phyloP scores from a whole-genome alignment of 345 rosid species.

The Gossypium stocksii region DNA sequence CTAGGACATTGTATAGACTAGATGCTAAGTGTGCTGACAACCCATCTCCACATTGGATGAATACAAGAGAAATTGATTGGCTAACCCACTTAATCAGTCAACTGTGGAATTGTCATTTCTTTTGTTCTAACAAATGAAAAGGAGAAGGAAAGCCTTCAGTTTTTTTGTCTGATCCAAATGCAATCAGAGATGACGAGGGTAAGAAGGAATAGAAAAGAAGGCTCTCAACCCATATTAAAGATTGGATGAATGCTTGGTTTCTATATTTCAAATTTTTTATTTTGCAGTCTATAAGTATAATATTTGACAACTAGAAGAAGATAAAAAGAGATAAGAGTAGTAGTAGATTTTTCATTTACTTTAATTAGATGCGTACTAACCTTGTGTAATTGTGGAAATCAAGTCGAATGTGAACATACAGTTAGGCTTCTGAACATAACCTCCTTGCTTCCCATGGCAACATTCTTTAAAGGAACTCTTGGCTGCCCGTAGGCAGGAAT shows the following conservation, averaged over 20 bases:
- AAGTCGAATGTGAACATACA: constrained; percentile 21
- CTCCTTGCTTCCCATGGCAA: constrained; percentile 35
- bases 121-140: no score
- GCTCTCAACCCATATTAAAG: not conserved
- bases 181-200: not conserved
- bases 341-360: not conserved
- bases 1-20: no score
- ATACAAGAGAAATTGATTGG: no score
- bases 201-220: not conserved
- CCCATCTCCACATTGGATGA: no score
- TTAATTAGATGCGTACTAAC: not conserved
- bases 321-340: no score
- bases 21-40: no score
- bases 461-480: constrained; percentile 7
- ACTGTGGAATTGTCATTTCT: no score
- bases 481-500: constrained; percentile 20
- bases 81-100: no score
- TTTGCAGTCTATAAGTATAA: not conserved
- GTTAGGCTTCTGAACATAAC: constrained; percentile 32
- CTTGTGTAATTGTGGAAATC: not conserved
- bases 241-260: not conserved
- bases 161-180: no score
- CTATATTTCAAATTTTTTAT: not conserved
- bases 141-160: no score
- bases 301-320: no score